Conservation (phyloP, 306 rosid genomes). For the Aeschynomene evenia region DNA sequence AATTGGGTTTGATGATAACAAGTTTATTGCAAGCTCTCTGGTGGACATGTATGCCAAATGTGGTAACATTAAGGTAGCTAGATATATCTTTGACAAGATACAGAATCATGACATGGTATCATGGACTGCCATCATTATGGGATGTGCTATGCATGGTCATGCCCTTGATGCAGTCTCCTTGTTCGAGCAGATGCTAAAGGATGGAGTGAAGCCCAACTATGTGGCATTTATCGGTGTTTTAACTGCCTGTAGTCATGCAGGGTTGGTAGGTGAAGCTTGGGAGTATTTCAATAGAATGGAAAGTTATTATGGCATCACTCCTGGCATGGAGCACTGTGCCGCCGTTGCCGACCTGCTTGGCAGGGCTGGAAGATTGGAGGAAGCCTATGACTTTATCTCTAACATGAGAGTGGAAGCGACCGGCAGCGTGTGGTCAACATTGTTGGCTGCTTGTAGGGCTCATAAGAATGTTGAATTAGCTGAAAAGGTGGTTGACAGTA, state of each 20-base stretch:
- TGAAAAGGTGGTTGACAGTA: conserved; percentile 64
- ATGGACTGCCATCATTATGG: conserved; percentile 95
- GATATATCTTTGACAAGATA: conserved; percentile 54
- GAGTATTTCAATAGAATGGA: conserved; percentile 64
- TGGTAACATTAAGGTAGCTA: conserved; percentile 65
- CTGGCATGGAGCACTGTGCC: conserved; percentile 82
- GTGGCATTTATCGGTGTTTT: conserved; percentile 76
- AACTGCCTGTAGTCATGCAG: conserved; percentile 88
- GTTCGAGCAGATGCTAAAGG: conserved; percentile 67
- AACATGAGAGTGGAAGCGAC: conserved; percentile 58
- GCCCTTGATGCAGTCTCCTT: conserved; percentile 71
- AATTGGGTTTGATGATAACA: conserved; percentile 53
- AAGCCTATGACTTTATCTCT: conserved; percentile 68
- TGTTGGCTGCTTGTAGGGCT: conserved; percentile 88
- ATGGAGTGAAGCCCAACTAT: conserved; percentile 59
- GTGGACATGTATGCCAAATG: conserved; percentile 94
- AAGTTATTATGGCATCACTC: conserved; percentile 55
- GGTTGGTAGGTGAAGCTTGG: conserved; percentile 80
- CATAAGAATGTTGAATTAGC: conserved; percentile 78
- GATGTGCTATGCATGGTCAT: conserved; percentile 81
- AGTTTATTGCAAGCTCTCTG: conserved; percentile 67
- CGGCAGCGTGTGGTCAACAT: conserved; percentile 79
- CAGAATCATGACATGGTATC: conserved; percentile 69
- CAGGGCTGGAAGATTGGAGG: conserved; percentile 80
- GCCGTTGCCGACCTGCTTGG: conserved; percentile 89